Base-by-base conservation (phyloP, 805 yeast genomes). In the Yarrowia sp. region DNA sequence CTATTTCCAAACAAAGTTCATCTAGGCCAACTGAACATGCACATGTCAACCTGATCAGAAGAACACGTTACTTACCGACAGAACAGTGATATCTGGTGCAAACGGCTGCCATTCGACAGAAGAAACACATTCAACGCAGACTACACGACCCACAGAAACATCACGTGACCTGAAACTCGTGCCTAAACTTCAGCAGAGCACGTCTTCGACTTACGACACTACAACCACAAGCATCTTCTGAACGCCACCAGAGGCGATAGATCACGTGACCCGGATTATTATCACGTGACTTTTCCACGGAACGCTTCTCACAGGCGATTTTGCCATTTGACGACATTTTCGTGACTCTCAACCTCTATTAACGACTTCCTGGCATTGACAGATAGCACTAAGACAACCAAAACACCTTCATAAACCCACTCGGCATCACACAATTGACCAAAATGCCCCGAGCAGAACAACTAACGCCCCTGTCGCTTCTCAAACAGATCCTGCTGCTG, bases 401-500 rank as follows among this genome's bases (percentile, higher is more conserved):
- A n/a, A n/a, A n/a, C n/a, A n/a, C n/a, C n/a, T n/a, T 6, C 32
- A 29, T 29, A 3, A 29, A 10, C 12, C 38, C 16, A 9, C 14
- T 6, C 22, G 12, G 8, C 29, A 24, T 27, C n/a, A 41, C 19
- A 4, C 27, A 7, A 31, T 25, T 14, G 22, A 24, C 49, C 25
- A 42, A 12, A 22, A 55, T 51, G 58, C 32, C 38, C 19, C 46
- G 46, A 21, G 29, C 53, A 31, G 84, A 80, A 63, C 75, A 80
- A 7, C 71, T 81, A 22, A 81, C 89, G 1, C 90, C 92, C 0
- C 68, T 76, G 41, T 79, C 84, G 58, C 80, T 86, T 53, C 74
- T 84, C 49, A 71, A 83, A 42, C 98, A 93, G 73, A 93, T 93
- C 18, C 72, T 90, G 6, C 75, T 89, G 21, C 74, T 93, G 24